Conservation (phyloP, 2,329 filamentous ascomycete species). For the Pseudogymnoascus sp. region DNA sequence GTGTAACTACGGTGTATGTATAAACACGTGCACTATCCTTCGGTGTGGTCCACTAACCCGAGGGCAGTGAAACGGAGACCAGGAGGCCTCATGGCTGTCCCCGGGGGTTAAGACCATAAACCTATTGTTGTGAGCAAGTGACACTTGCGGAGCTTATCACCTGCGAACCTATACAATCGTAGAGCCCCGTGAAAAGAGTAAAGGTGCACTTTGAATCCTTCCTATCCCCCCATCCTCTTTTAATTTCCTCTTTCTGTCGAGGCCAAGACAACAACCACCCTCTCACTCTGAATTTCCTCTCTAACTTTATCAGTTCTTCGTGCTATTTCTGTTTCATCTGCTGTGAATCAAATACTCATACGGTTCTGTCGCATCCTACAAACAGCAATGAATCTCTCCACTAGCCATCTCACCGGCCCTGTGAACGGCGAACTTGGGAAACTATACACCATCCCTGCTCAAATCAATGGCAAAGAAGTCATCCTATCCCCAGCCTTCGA, state of each 20-base stretch:
- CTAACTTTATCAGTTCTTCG: not conserved
- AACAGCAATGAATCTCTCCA: not conserved
- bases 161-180: not conserved
- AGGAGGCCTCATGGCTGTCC: no score
- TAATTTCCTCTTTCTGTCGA: not conserved
- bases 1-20: no score
- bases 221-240: not conserved
- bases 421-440: not conserved
- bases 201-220: not conserved
- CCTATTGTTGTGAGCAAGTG: not conserved
- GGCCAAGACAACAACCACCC: not conserved
- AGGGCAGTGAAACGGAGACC: no score
- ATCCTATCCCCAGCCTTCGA: slow-evolving; percentile 44
- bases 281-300: not conserved
- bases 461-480: slow-evolving; percentile 42
- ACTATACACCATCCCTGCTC: slow-evolving; percentile 33
- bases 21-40: no score
- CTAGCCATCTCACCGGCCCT: not conserved
- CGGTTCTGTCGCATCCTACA: not conserved
- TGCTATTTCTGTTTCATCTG: not conserved
- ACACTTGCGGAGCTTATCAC: not conserved
- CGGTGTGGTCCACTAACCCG: no score
- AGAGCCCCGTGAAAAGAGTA: not conserved
- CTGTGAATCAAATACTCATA: not conserved
- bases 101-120: not conserved